Conservation (phyloP, 805 yeast genomes). For the Tetrapisispora fleetii region DNA sequence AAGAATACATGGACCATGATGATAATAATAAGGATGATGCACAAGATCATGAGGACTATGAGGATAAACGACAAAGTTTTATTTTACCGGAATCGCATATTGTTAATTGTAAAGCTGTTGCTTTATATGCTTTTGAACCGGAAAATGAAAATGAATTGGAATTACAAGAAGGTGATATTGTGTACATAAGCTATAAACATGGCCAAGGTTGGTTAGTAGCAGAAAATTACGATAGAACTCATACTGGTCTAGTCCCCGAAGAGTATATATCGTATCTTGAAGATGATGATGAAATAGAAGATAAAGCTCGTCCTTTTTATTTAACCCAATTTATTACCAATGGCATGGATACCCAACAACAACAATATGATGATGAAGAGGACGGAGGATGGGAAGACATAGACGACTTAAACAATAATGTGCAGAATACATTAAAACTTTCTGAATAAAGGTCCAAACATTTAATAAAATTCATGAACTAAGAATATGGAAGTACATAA, state of each 20-base stretch:
- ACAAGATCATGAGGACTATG: constrained; percentile 14
- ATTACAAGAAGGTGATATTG: constrained; percentile 67
- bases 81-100: constrained; percentile 29
- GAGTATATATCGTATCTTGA: constrained; percentile 64
- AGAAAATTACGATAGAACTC: constrained; percentile 34
- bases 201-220: constrained; percentile 99
- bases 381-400: constrained; percentile 31
- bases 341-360: constrained; percentile 20
- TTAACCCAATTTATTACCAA: constrained; percentile 30
- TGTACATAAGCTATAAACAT: constrained; percentile 81
- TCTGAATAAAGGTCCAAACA: constrained; percentile 27
- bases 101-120: constrained; percentile 56
- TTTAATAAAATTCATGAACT: too few species aligned
- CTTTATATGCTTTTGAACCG: constrained; percentile 80
- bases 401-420: constrained; percentile 32
- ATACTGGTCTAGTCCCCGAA: constrained; percentile 88
- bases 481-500: constrained; percentile 38
- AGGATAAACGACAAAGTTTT: constrained; percentile 25
- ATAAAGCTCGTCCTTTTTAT: constrained; percentile 39
- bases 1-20: constrained; percentile 12
- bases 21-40: constrained; percentile 5
- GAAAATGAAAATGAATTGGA: constrained; percentile 90
- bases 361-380: constrained; percentile 12
- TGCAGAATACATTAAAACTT: constrained; percentile 15
- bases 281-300: constrained; percentile 14